Conservation (phyloP, 345 rosid species). For the Melastoma malabathricum region DNA sequence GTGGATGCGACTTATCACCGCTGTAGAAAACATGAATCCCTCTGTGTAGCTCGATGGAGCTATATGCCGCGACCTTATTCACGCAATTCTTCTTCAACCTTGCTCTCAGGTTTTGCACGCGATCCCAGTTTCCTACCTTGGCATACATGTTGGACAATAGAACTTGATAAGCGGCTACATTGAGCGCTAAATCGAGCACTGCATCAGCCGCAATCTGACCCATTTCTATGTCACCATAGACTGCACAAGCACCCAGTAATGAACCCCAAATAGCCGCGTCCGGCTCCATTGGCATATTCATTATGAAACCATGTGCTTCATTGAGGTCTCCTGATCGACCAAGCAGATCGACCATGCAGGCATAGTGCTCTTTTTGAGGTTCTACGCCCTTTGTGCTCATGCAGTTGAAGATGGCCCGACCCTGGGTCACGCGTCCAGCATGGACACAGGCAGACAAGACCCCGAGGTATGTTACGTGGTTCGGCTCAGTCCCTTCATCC, state of each 20-base stretch:
- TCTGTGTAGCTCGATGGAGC: slow-evolving; percentile 33
- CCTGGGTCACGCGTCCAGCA: slow-evolving; percentile 28
- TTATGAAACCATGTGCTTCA: slow-evolving; percentile 28
- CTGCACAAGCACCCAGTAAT: too few relatives aligned
- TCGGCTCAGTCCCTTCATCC: slow-evolving; percentile 20
- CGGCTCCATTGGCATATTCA: slow-evolving; percentile 28
- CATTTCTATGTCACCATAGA: too few relatives aligned
- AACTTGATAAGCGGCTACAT: slow-evolving; percentile 34
- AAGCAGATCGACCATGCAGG: slow-evolving; percentile 36
- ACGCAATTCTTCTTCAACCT: slow-evolving; percentile 32
- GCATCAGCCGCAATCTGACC: too few relatives aligned
- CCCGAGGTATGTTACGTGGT: slow-evolving; percentile 30
- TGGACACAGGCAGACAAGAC: slow-evolving; percentile 37
- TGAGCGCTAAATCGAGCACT: too few relatives aligned
- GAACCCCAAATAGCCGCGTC: too few relatives aligned
- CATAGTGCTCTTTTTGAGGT: slow-evolving; percentile 36
- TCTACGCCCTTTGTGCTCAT: slow-evolving; percentile 17
- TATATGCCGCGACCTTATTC: slow-evolving; percentile 39
- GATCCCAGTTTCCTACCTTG: slow-evolving; percentile 34
- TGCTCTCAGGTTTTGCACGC: slow-evolving; percentile 29
- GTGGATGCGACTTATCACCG: slow-evolving; percentile 49
- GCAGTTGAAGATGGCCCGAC: slow-evolving; percentile 15
- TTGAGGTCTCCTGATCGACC: slow-evolving; percentile 28
- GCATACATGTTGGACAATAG: slow-evolving; percentile 41
- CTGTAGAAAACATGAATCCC: slow-evolving; percentile 35